Percentiles rank a stretch among this genome's conserved stretches.
These are phyloP conservation scores for Hemerocallis citrina DNA, from an alignment of 106 monocot species.

Conservation along the genomic window DNA sequence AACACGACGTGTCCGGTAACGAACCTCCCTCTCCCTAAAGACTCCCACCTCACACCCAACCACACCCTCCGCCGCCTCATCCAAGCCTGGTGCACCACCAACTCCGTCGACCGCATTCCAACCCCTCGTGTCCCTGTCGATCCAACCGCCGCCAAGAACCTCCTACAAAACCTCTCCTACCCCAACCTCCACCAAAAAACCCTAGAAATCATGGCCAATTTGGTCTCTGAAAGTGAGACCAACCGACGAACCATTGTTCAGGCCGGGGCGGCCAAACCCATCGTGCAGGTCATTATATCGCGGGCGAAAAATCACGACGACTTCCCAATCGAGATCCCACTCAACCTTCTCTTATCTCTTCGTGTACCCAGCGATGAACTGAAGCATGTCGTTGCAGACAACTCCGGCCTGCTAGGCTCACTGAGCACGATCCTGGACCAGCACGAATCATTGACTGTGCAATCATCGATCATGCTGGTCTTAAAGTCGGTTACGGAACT, in stretches of 20 bases:
- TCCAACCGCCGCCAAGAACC: constrained; percentile 16
- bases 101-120: constrained; percentile 8
- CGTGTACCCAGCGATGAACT: constrained; percentile 26
- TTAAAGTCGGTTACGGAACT: not conserved
- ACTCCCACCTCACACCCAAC: constrained; percentile 21
- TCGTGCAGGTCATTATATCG: not conserved
- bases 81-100: constrained; percentile 19
- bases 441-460: not conserved
- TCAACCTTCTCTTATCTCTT: constrained; percentile 37
- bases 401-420: constrained; percentile 16
- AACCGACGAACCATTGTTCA: constrained; percentile 12
- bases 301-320: constrained; percentile 8
- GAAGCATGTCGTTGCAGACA: constrained; percentile 8
- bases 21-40: constrained; percentile 9
- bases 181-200: constrained; percentile 8
- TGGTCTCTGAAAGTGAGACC: constrained; percentile 30
- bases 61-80: constrained; percentile 28
- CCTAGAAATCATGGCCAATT: constrained; percentile 5
- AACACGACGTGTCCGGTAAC: constrained; percentile 29
- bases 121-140: constrained; percentile 38
- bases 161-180: constrained; percentile 13
- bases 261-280: not conserved
- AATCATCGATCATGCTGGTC: too few relatives aligned
- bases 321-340: constrained; percentile 26
- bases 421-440: constrained; percentile 19